Evolutionary conservation across 805 yeast genomes (phyloP), one percentile per base, ranked within the genome.

Genomic region (Clavispora santaluciae): DNA sequence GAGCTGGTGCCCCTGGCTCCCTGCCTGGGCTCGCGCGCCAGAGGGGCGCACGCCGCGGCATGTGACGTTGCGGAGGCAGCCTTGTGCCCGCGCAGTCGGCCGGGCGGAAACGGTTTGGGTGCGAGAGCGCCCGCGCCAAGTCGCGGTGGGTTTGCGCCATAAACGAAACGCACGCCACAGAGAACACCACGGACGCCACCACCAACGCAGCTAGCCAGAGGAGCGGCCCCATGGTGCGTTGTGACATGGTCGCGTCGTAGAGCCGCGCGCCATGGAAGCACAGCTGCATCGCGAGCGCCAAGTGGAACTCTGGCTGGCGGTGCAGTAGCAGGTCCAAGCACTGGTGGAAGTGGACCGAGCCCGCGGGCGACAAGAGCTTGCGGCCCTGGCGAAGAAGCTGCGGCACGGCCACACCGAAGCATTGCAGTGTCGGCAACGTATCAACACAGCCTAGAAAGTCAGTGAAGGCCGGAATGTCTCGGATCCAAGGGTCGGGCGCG

Each of bases 201-300:
- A 28, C 31, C 6, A 28, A 5, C 31, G 16, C 31, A 18, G 16
- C 31, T 3, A 28, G 31, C 31, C 31, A 3, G 10, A 6, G 13
- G 15, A 25, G 7, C 11, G 25, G 25, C 16, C 8, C 3, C 1
- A 16, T n/a, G 16, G 26, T 23, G 2, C 12, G 26, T n/a, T n/a
- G n/a, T n/a, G n/a, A n/a, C n/a, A n/a, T n/a, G n/a, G n/a, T n/a
- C n/a, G n/a, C n/a, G n/a, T n/a, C n/a, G n/a, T n/a, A n/a, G n/a
- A n/a, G n/a, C n/a, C n/a, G n/a, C n/a, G n/a, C n/a, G n/a, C n/a
- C n/a, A n/a, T 45, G 35, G 22, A 46, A 41, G 25, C 52, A 48
- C 12, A 34, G 33, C 22, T 46, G 52, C 5, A 43, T 41, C n/a
- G 33, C 22, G 29, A 46, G 40, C 13, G 31, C 31, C 18, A 15